Percentiles rank a stretch among this genome's conserved stretches.
Conservation (phyloP, 257 asterid genomes). For the Coffea canephora region DNA sequence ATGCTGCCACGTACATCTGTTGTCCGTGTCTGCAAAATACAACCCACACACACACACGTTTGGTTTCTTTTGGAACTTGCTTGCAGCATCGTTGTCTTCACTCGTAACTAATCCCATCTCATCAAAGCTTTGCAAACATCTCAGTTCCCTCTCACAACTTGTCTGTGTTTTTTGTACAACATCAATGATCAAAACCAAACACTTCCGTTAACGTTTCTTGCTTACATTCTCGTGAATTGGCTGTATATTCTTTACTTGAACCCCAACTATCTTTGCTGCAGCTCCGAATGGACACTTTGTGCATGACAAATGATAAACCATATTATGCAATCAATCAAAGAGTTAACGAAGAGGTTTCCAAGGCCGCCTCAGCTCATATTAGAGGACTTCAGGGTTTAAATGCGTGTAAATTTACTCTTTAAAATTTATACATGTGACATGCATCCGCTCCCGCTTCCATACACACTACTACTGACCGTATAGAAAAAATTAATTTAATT, state of each 20-base stretch:
- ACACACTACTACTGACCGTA: too few relatives aligned
- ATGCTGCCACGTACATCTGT: slow-evolving; percentile 12
- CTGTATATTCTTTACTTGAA: background rate
- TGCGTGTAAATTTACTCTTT: too few relatives aligned
- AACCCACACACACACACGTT: slow-evolving; percentile 21
- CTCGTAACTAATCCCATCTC: slow-evolving; percentile 34
- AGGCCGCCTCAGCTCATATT: too few relatives aligned
- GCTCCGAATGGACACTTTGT: background rate
- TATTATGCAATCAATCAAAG: too few relatives aligned
- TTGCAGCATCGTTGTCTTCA: slow-evolving; percentile 27
- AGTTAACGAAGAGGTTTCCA: too few relatives aligned
- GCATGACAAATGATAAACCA: too few relatives aligned
- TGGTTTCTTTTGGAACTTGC: slow-evolving; percentile 16
- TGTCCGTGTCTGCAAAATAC: slow-evolving; percentile 37
- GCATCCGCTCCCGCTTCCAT: too few relatives aligned
- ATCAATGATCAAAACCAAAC: background rate
- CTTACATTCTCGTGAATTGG: background rate
- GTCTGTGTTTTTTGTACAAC: background rate
- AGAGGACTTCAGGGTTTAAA: too few relatives aligned
- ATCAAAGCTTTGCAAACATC: slow-evolving; percentile 10
- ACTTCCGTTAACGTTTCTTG: background rate
- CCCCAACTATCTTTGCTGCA: background rate
- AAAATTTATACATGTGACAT: too few relatives aligned
- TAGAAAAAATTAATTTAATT: too few relatives aligned
- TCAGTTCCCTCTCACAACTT: background rate